These are phyloP conservation scores for Panellus pusillus DNA, from an alignment of 768 basidiomycete genomes.

Conservation along the genomic window DNA sequence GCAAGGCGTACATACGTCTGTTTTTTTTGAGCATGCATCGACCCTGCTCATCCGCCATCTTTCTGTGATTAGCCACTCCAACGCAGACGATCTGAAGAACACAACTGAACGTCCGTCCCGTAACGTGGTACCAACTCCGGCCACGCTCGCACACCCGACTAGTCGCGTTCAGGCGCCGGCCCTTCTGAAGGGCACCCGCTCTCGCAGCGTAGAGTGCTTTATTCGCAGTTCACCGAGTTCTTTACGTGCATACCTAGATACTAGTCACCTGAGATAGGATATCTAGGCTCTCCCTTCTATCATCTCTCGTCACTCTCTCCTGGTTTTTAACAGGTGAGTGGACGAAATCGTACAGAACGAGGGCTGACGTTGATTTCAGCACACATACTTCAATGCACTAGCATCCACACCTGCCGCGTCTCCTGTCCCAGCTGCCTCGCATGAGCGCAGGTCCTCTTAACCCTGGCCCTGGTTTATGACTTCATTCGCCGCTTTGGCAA, in stretches of 20 bases:
- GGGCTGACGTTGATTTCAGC: constrained; percentile 31
- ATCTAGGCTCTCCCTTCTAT: constrained; percentile 35
- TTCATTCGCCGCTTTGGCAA: too few relatives aligned
- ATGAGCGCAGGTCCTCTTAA: too few relatives aligned
- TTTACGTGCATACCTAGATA: constrained; percentile 28
- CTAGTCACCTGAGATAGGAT: not conserved
- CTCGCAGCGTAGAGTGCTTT: constrained; percentile 30
- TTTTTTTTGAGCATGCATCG: constrained; percentile 1
- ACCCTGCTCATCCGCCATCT: too few relatives aligned
- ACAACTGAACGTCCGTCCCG: not conserved
- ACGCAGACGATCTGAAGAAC: constrained; percentile 11
- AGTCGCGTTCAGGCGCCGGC: not conserved
- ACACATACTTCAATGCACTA: constrained; percentile 77
- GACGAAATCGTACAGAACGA: not conserved
- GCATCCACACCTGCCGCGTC: constrained; percentile 70
- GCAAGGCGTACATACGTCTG: constrained; percentile 21
- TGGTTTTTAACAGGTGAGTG: constrained; percentile 67
- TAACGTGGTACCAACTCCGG: not conserved
- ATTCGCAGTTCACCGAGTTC: constrained; percentile 39
- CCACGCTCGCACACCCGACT: not conserved
- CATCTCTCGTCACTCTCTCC: constrained; percentile 68
- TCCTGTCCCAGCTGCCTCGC: too few relatives aligned
- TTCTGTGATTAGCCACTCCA: not conserved
- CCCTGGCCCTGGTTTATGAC: too few relatives aligned
- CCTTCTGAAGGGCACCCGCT: constrained; percentile 22